Base-by-base conservation (phyloP, 495 filamentous ascomycete species). In the Podospora pseudocomata region DNA sequence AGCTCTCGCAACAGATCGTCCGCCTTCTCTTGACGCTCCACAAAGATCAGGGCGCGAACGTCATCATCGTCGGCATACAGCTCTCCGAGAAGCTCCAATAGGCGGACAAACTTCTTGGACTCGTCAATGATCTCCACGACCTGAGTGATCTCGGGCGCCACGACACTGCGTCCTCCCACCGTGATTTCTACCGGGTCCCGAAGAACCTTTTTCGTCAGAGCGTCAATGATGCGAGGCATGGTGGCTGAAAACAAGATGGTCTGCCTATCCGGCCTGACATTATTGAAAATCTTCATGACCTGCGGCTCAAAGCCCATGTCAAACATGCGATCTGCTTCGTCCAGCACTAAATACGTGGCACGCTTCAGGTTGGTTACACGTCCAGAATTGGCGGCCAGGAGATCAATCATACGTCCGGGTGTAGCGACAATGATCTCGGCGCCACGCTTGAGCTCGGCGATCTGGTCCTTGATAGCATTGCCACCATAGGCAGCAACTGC, bases 271-370 rank as follows among this genome's bases (percentile, higher is more conserved):
- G 95, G 93, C 57, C 96, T 89, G 68, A 96, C 90, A 73, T 95
- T 97, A 68, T 85, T 86, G 72, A 98, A 86, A 66, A 99, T 94
- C 77, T 96, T 97, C 91, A 94, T 95, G 60, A 99, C 93, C 73
- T 98, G 96, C 1, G 94, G 94, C 77, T 97, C 94, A 69, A 99
- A 98, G 5, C 96, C 96, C 96, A 99, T 97, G 76, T 99, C 96
- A 72, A 97, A 98, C 96, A 99, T 99, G 58, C 96, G 89, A 73
- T 99, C 96, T 20, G 96, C 96, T 77, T 99, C 96, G 73, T 99
- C 96, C 44, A 99, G 85, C 18, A 98, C 95, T 18, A 97, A 84
- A 73, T 97, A 98, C 0, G 92, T 96, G 49, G 96, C 91, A 49
- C 96, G 84, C 61, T 86, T 89, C 23, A 98, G 83, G 73, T 97